These are phyloP conservation scores for Daldinia caldariorum DNA, from an alignment of 495 filamentous ascomycete species.

Conservation along the genomic window DNA sequence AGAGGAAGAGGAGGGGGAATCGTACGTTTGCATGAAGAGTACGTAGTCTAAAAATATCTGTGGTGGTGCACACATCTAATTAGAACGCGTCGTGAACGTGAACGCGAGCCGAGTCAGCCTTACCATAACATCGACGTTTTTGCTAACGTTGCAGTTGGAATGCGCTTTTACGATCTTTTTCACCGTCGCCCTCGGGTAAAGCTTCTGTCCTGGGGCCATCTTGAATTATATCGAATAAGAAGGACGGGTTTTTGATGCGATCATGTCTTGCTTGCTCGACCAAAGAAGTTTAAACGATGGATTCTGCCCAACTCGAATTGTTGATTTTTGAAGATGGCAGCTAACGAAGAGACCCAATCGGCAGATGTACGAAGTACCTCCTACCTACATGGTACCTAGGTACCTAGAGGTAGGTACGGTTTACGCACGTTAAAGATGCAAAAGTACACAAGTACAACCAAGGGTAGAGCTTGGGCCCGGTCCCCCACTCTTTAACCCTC, in stretches of 20 bases:
- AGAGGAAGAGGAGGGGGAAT: neutral
- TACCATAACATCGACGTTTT: constrained; percentile 89
- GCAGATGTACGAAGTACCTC: too few species aligned
- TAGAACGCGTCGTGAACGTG: constrained; percentile 28
- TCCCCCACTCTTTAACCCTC: neutral
- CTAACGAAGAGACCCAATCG: neutral
- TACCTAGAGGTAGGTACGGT: too few species aligned
- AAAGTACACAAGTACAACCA: neutral
- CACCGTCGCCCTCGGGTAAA: constrained; percentile 85
- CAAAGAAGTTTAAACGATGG: neutral
- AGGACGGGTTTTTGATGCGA: neutral
- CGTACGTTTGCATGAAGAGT: constrained; percentile 86
- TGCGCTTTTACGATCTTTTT: constrained; percentile 92
- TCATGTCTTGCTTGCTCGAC: neutral
- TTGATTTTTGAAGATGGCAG: constrained; percentile 11
- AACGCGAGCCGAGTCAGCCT: constrained; percentile 42
- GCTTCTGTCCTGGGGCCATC: constrained; percentile 71
- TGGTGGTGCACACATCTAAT: constrained; percentile 11
- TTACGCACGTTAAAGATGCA: neutral
- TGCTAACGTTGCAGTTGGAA: constrained; percentile 78
- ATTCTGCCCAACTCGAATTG: constrained; percentile 4
- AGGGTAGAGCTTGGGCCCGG: constrained; percentile 9
- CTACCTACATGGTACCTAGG: neutral
- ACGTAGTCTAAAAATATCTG: constrained; percentile 91
- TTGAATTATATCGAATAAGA: constrained; percentile 10